Percentiles rank a stretch among this genome's conserved stretches.
Evolutionary conservation across 2,329 filamentous ascomycete genomes (phyloP).

Genomic region (Geoglossum cookeanum): DNA sequence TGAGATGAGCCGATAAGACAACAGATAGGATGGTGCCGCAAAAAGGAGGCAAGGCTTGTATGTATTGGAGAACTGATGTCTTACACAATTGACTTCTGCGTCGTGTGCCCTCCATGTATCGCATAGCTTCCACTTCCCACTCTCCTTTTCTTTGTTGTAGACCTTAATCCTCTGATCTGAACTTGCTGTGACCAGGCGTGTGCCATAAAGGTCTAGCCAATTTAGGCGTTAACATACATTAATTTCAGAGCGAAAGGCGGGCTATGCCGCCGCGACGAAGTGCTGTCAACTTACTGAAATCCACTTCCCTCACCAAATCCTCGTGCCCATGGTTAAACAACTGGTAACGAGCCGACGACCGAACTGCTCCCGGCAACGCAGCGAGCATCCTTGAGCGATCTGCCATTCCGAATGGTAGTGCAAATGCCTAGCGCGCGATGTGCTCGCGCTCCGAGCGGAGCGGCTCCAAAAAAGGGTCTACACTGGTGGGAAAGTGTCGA

Average conservation of each 20-base stretch:
- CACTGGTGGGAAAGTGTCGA: no score
- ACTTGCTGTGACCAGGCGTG: constrained; percentile 75
- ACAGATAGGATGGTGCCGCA: neutral
- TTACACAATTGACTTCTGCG: constrained; percentile 73
- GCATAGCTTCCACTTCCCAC: constrained; percentile 50
- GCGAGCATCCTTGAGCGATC: neutral
- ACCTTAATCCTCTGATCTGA: constrained; percentile 87
- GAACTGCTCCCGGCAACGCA: neutral
- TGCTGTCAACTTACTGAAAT: neutral
- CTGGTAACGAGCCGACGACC: neutral
- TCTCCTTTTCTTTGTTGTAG: constrained; percentile 66
- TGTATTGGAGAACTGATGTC: constrained; percentile 7
- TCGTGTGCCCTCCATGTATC: constrained; percentile 85
- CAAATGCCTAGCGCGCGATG: neutral
- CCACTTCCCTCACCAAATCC: neutral
- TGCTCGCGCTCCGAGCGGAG: neutral
- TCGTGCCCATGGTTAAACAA: constrained; percentile 4
- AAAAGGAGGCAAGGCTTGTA: constrained; percentile 5
- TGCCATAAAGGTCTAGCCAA: constrained; percentile 73
- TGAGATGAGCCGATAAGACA: neutral
- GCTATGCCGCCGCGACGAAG: neutral
- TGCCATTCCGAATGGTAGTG: neutral
- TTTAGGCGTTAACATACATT: neutral
- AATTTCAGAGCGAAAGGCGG: neutral
- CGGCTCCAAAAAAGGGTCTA: no score